A percentile compares a stretch with the other conserved stretches of the same genome.
Conservation (phyloP, 805 yeast species). For the Zygoascus flipseniorum region DNA sequence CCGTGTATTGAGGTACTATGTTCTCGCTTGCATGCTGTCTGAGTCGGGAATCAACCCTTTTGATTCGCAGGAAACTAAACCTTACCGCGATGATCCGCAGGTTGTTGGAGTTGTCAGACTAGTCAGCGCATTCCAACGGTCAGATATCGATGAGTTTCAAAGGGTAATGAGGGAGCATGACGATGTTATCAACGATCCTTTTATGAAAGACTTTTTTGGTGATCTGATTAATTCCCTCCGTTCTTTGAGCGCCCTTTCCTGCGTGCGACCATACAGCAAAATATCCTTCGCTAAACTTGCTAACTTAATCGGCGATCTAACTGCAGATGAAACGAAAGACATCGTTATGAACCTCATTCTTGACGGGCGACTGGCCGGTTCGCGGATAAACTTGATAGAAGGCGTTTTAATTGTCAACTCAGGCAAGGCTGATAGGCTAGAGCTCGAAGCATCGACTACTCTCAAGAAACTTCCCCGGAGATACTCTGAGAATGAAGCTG, state of each 20-base stretch:
- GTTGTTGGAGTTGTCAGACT: constrained; percentile 24
- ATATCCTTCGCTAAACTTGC: constrained; percentile 23
- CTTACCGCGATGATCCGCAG: constrained; percentile 33
- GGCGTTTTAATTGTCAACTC: neutral
- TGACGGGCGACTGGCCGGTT: constrained; percentile 21
- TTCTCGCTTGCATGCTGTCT: constrained; percentile 49
- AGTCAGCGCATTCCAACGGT: constrained; percentile 29
- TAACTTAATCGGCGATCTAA: neutral
- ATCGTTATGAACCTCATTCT: constrained; percentile 22
- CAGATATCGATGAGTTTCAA: constrained; percentile 19
- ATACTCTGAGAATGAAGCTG: constrained; percentile 7
- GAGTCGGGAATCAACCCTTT: constrained; percentile 60
- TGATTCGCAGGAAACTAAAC: constrained; percentile 61
- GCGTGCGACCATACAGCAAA: constrained; percentile 25
- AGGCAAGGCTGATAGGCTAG: neutral
- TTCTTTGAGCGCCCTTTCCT: constrained; percentile 21
- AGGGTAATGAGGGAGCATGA: constrained; percentile 10
- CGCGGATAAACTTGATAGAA: constrained; percentile 23
- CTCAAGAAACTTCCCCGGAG: constrained; percentile 5
- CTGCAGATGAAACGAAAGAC: constrained; percentile 13
- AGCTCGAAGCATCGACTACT: neutral
- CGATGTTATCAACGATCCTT: constrained; percentile 12
- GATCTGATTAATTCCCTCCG: constrained; percentile 23
- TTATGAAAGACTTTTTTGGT: constrained; percentile 13
- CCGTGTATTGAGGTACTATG: constrained; percentile 50